Conservation (phyloP, 192 early-diverging fungal genomes). For the Coemansia sp. region DNA sequence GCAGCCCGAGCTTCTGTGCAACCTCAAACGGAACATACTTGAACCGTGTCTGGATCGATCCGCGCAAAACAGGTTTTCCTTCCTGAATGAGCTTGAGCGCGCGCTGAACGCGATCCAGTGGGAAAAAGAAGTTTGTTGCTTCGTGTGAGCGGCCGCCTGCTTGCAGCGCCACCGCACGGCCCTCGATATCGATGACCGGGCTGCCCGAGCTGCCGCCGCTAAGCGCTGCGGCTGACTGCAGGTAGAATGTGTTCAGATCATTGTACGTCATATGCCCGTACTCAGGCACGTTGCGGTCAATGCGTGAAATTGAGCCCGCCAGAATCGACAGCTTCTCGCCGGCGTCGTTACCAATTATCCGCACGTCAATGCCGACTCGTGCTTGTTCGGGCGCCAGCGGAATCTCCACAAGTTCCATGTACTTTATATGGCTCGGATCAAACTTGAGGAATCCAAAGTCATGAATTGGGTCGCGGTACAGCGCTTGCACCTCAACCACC, state of each 20-base stretch:
- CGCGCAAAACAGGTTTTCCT: conserved; percentile 64
- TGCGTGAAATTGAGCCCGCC: conserved; percentile 68
- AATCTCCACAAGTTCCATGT: conserved; percentile 69
- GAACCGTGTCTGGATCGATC: conserved; percentile 74
- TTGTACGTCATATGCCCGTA: conserved; percentile 70
- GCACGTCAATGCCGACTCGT: conserved; percentile 73
- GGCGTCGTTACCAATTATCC: conserved; percentile 78
- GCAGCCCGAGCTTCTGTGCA: conserved; percentile 68
- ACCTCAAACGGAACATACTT: conserved; percentile 72
- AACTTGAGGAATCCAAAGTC: conserved; percentile 84
- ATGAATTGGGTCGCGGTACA: conserved; percentile 81
- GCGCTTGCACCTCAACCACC: conserved; percentile 67
- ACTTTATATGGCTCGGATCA: conserved; percentile 66
- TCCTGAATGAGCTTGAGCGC: conserved; percentile 61
- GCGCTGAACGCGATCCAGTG: conserved; percentile 70
- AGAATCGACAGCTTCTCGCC: conserved; percentile 80
- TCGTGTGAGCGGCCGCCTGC: conserved; percentile 67
- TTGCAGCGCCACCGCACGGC: conserved; percentile 75
- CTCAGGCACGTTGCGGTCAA: conserved; percentile 73
- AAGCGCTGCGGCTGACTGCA: conserved; percentile 71
- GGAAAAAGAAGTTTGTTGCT: conserved; percentile 73
- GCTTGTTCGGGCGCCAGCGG: conserved; percentile 66
- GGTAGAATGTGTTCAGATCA: conserved; percentile 83
- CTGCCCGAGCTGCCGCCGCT: conserved; percentile 78
- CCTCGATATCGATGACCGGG: conserved; percentile 76